phyloP scores from a whole-genome alignment of 1,284 basidiomycete genomes.

The Papiliotrema flavescens region DNA sequence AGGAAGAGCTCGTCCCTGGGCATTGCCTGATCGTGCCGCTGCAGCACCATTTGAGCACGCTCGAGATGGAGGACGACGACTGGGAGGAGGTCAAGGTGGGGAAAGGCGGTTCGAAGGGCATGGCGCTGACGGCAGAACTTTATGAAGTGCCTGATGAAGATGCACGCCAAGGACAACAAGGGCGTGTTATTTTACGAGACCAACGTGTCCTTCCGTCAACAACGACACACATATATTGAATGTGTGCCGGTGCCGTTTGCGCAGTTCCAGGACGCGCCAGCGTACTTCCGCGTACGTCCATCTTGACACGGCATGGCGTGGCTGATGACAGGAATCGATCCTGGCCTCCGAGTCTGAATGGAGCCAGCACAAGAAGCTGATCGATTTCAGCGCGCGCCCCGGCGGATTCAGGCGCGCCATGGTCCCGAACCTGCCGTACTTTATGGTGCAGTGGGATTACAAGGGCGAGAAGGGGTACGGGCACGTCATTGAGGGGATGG shows the following conservation, averaged over 20 bases:
- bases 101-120: not conserved
- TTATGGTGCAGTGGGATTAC: slow-evolving; percentile 97
- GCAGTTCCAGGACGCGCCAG: slow-evolving; percentile 77
- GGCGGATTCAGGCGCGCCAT: slow-evolving; percentile 87
- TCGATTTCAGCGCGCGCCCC: slow-evolving; percentile 82
- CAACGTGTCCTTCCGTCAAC: slow-evolving; percentile 74
- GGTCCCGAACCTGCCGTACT: slow-evolving; percentile 96
- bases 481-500: slow-evolving; percentile 88
- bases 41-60: slow-evolving; percentile 82
- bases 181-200: slow-evolving; percentile 95
- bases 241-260: slow-evolving; percentile 82
- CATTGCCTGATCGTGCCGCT: slow-evolving; percentile 96
- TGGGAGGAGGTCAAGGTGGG: slow-evolving; percentile 92
- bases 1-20: slow-evolving; percentile 79
- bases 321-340: slow-evolving; percentile 73
- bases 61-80: slow-evolving; percentile 95
- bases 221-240: slow-evolving; percentile 89
- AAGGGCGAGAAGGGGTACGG: slow-evolving; percentile 96
- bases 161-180: slow-evolving; percentile 84
- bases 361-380: slow-evolving; percentile 95
- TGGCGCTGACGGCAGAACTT: slow-evolving; percentile 68
- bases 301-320: not conserved
- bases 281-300: slow-evolving; percentile 76
- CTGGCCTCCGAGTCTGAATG: slow-evolving; percentile 88
- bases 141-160: slow-evolving; percentile 96